These are phyloP conservation scores for Fusarium algeriense DNA, from an alignment of 2,329 filamentous ascomycete species.

Conservation along the genomic window DNA sequence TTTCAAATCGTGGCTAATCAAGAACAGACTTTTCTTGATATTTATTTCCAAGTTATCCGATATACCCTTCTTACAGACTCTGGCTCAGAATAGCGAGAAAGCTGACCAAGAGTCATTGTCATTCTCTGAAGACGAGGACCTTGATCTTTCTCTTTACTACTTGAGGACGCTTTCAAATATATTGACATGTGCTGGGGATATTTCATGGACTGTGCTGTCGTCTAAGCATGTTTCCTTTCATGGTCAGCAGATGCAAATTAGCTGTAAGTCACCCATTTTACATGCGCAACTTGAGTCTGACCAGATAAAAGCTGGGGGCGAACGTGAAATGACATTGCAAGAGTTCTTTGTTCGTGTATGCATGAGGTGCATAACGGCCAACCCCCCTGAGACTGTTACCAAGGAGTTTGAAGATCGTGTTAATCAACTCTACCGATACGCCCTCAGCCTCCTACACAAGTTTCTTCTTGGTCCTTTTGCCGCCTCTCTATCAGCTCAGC, in stretches of 20 bases:
- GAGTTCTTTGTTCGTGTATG: slow-evolving; percentile 76
- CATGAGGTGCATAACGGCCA: slow-evolving; percentile 67
- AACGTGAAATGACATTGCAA: slow-evolving; percentile 71
- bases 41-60: slow-evolving; percentile 70
- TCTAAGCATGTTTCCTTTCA: slow-evolving; percentile 62
- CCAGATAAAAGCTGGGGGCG: slow-evolving; percentile 57
- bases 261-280: slow-evolving; percentile 58
- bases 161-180: slow-evolving; percentile 80
- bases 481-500: slow-evolving; percentile 68
- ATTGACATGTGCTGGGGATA: slow-evolving; percentile 73
- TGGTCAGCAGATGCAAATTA: slow-evolving; percentile 52
- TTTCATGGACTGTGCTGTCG: slow-evolving; percentile 77
- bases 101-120: slow-evolving; percentile 25
- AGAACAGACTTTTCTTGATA: slow-evolving; percentile 68
- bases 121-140: slow-evolving; percentile 71
- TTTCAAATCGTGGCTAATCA: slow-evolving; percentile 4
- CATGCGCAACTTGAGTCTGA: slow-evolving; percentile 32
- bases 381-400: slow-evolving; percentile 35
- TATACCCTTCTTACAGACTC: slow-evolving; percentile 62
- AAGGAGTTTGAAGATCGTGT: slow-evolving; percentile 57
- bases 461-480: slow-evolving; percentile 75
- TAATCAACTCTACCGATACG: slow-evolving; percentile 76
- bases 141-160: slow-evolving; percentile 83
- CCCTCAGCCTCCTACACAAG: slow-evolving; percentile 77
- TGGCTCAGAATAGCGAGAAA: slow-evolving; percentile 33